phyloP scores from a whole-genome alignment of 176 grass and related monocot genomes.

The Dactylis glomerata region DNA sequence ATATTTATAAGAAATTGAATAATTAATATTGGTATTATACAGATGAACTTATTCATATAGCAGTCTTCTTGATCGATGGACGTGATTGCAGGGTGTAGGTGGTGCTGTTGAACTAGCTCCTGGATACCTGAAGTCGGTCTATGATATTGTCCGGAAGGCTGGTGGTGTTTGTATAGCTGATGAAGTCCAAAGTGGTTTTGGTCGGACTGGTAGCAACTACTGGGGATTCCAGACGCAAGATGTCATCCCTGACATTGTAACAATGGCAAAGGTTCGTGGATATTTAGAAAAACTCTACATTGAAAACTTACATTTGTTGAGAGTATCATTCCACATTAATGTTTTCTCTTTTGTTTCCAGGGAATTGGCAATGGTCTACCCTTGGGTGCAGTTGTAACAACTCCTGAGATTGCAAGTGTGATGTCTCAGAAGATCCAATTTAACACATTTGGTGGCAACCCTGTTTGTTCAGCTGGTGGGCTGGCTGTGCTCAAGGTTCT shows the following conservation, averaged over 20 bases:
- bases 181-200: conserved; percentile 97
- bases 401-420: conserved; percentile 80
- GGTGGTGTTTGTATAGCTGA: conserved; percentile 98
- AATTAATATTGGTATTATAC: background rate
- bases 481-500: conserved; percentile 86
- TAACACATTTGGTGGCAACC: conserved; percentile 95
- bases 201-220: conserved; percentile 88
- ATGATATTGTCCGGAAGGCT: conserved; percentile 75
- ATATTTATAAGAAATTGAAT: background rate
- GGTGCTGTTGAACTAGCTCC: conserved; percentile 89
- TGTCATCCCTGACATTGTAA: conserved; percentile 87
- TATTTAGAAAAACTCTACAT: background rate
- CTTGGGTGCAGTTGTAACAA: conserved; percentile 90
- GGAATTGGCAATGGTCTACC: conserved; percentile 96
- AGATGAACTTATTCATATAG: background rate
- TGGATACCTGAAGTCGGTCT: conserved; percentile 85
- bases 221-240: conserved; percentile 96
- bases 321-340: background rate
- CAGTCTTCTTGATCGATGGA: conserved; percentile 27
- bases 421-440: conserved; percentile 90
- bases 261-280: conserved; percentile 81
- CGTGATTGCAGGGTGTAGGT: conserved; percentile 63
- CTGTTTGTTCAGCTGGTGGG: conserved; percentile 93
- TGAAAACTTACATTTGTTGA: background rate
- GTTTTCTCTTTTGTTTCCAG: conserved; percentile 23